These are phyloP conservation scores for Hippophae rhamnoides DNA, from an alignment of 306 rosid genomes.

Conservation along the genomic window DNA sequence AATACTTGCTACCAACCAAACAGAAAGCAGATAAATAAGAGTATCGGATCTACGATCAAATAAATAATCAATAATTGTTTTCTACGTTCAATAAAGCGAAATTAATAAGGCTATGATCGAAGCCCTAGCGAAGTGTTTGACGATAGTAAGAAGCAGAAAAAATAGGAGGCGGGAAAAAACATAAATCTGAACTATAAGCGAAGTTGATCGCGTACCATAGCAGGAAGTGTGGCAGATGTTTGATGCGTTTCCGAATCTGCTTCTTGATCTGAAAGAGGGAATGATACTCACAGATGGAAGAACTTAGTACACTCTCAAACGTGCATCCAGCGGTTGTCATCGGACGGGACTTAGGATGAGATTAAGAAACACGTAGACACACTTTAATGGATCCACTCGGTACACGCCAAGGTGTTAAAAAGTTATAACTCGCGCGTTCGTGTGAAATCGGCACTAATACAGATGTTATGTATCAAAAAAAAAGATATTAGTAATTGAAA, in stretches of 20 bases:
- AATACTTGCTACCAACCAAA: background rate
- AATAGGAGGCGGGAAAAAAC: background rate
- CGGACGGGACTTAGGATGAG: constrained; percentile 3
- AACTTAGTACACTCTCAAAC: background rate
- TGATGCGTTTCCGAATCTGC: constrained; percentile 17
- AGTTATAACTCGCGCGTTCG: no score
- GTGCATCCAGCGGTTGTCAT: no score
- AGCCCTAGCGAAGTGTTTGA: constrained; percentile 5
- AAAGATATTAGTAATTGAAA: no score
- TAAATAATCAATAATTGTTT: background rate
- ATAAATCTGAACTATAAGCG: background rate
- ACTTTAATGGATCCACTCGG: background rate
- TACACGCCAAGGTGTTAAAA: no score
- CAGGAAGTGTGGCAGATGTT: constrained; percentile 12
- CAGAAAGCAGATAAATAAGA: constrained; percentile 1
- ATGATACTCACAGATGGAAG: background rate
- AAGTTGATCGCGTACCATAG: constrained; percentile 28
- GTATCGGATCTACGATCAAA: constrained; percentile 4
- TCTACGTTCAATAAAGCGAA: background rate
- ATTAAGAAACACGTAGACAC: constrained; percentile 17
- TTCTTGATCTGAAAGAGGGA: background rate
- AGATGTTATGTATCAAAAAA: no score
- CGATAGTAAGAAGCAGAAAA: no score
- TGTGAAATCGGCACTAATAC: no score
- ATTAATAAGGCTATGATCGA: background rate